phyloP scores from a whole-genome alignment of 2,329 filamentous ascomycete genomes.

The Pseudogymnoascus sp. region DNA sequence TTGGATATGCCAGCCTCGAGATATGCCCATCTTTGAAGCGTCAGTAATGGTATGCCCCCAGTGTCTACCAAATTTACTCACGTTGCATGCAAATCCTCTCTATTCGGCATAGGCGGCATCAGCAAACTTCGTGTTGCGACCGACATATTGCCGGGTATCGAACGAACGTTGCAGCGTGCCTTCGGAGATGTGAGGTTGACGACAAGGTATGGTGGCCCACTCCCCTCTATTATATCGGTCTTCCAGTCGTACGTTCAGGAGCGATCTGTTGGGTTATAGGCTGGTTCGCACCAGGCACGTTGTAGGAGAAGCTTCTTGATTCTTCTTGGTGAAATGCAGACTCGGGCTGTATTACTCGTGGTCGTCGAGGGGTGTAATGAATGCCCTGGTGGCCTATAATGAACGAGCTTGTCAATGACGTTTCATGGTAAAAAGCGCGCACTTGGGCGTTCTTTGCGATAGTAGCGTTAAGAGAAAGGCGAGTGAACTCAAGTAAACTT shows the following conservation, averaged over 20 bases:
- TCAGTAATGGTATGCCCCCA: background rate
- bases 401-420: conserved; percentile 7
- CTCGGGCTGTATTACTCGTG: background rate
- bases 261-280: background rate
- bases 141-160: conserved; percentile 11
- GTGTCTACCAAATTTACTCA: conserved; percentile 35
- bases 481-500: background rate
- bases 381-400: background rate
- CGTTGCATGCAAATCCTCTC: conserved; percentile 57
- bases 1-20: conserved; percentile 79
- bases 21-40: conserved; percentile 67
- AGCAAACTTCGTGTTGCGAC: conserved; percentile 11
- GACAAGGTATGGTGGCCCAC: background rate
- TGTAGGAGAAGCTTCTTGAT: background rate
- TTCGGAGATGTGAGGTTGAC: background rate
- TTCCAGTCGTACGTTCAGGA: background rate
- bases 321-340: background rate
- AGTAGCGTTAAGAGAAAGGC: background rate
- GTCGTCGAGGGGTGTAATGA: background rate
- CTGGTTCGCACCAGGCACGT: background rate
- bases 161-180: conserved; percentile 7
- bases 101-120: conserved; percentile 52
- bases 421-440: background rate
- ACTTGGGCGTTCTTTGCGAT: background rate
- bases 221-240: background rate